These are phyloP conservation scores for Cyclostephanos invisitatus DNA, from an alignment of 108 stramenopile genomes.

Conservation along the genomic window DNA sequence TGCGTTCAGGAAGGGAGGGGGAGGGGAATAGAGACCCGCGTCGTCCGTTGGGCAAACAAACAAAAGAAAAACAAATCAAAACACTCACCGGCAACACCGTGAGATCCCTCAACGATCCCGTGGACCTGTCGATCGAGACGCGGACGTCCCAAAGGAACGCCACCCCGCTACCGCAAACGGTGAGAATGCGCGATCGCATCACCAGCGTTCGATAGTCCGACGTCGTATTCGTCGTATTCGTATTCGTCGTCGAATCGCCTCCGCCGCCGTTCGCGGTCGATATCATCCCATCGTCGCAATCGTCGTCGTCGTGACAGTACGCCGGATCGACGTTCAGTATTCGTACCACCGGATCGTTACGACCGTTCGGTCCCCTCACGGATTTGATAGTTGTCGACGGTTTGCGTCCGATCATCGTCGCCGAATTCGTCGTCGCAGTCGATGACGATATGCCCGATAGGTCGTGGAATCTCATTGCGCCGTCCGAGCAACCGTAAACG, in stretches of 20 bases:
- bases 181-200: slow-evolving; percentile 37
- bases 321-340: slow-evolving; percentile 57
- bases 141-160: slow-evolving; percentile 61
- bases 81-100: slow-evolving; percentile 38
- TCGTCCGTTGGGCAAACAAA: no score
- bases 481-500: slow-evolving; percentile 65
- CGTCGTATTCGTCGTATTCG: not conserved
- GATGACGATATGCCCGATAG: slow-evolving; percentile 27
- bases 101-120: slow-evolving; percentile 30
- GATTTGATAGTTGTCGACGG: slow-evolving; percentile 55
- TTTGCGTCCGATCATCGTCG: not conserved
- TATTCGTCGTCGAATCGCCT: slow-evolving; percentile 1
- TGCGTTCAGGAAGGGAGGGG: no score
- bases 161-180: slow-evolving; percentile 59
- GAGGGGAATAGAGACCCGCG: not conserved
- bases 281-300: not conserved
- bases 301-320: not conserved
- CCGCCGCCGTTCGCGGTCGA: not conserved
- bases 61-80: no score
- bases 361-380: slow-evolving; percentile 47
- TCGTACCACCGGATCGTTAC: slow-evolving; percentile 58
- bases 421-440: no score
- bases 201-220: slow-evolving; percentile 1
- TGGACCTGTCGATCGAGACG: slow-evolving; percentile 23
- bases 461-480: slow-evolving; percentile 61